Base-by-base conservation (phyloP, 331 rosid genomes). In the Dryas integrifolia region DNA sequence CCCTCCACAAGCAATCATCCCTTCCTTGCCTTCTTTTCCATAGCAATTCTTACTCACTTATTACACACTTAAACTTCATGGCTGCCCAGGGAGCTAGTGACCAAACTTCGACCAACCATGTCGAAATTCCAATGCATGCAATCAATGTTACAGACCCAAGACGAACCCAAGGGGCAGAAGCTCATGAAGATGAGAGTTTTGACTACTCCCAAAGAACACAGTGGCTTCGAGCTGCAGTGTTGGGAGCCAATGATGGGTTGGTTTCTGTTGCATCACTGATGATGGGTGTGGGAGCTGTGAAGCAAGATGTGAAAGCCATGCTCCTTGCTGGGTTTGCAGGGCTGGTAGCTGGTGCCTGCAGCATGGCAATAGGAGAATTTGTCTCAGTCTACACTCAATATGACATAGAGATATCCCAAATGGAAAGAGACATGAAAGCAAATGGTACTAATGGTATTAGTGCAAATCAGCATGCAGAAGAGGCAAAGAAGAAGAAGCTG, bases 251-350 rank as follows among this genome's bases (percentile, higher is more conserved):
- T 15, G 92, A 89, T 44, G 96, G 96, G 53, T 55, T 91, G 65
- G 90, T 89, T 51, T 79, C 96, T 0, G 86, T 89, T 12, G 81
- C 96, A 1, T 83, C 96, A 16, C 39, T 91, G 51, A 84, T 91
- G 92, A 83, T 91, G 86, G 96, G 92, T 0, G 82, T 91, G 9
- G 96, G 92, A n/a, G 92, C 96, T 4, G 91, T 87, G 7, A 85
- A 81, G 48, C 69, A 41, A 62, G 96, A 87, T 7, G 26, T 9
- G 21, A 81, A 78, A 39, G 77, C 84, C n/a, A 85, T 91, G 92
- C 76, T 91, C 0, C 79, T 87, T 0, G 87, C 87, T 1, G 97
- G 92, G 15, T 87, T 91, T 44, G 92, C 91, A 0, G 91, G 92
- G 0, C 56, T 85, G 4, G 82, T 89, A 1, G 92, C 92, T 0